Evolutionary conservation across 192 early-diverging fungal genomes (phyloP), one percentile per base, ranked within the genome.

Genomic region (Rhizophagus clarus): DNA sequence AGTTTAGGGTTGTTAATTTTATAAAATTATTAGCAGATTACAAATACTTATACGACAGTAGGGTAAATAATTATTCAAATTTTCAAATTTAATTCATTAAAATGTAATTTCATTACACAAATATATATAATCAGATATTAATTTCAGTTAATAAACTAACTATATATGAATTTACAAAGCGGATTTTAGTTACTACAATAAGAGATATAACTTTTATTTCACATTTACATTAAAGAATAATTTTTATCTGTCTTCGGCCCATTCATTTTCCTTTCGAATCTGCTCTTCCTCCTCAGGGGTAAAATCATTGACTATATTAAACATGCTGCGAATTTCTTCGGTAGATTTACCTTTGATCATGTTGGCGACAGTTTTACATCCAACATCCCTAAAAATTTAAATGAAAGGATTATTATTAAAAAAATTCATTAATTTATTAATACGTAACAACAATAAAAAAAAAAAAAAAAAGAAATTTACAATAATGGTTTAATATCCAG

Each of bases 291-390:
- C 91, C 63, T 90, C 90, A 0, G 91, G 89, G 0, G 92, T 90
- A 83, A 94, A 94, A 80, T 93, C 92, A 78, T 89, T 93, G 61
- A 89, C 86, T 72, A 94, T 85, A 77, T 88, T 85, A 69, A 94
- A 94, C 0, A 88, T 89, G 67, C 87, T 87, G 24, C 96, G 85
- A 75, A 97, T 95, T 81, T 97, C 95, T 81, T 96, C 92, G 2
- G 95, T 93, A n/a, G 89, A 86, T 83, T 96, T 96, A 47, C 91
- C 92, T 84, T 94, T 94, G 87, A 97, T 93, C 92, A 96, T 97
- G 79, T 95, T 94, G 10, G 95, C 96, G 47, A 97, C 95, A 2
- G 95, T 95, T 81, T 92, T 93, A 77, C 95, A 96, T 9, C 86
- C 85, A 20, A 93, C 81, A 74, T 93, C 91, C 14, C 74, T 76